Conservation (phyloP, 176 grass and related monocot species). For the Bothriochloa decipiens region DNA sequence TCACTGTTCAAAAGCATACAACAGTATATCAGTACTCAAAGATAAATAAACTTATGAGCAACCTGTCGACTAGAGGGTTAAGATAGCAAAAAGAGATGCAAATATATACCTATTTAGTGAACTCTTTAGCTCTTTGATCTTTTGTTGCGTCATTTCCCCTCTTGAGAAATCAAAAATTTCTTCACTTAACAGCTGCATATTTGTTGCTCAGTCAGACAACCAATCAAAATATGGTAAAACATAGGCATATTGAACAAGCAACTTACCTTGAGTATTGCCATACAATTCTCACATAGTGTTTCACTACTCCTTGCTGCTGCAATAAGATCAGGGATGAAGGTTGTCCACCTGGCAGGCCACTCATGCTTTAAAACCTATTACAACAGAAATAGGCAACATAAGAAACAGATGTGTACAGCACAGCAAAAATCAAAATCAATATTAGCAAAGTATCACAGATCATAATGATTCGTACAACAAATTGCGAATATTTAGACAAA, state of each 20-base stretch:
- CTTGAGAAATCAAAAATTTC: slow-evolving; percentile 98
- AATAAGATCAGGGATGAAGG: slow-evolving; percentile 90
- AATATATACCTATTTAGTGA: slow-evolving; percentile 77
- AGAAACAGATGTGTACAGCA: not conserved
- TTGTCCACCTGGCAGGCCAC: slow-evolving; percentile 89
- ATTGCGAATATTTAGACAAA: not conserved
- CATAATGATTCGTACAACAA: not conserved
- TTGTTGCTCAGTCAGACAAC: slow-evolving; percentile 17
- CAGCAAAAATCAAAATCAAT: slow-evolving; percentile 6
- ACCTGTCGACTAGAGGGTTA: not conserved
- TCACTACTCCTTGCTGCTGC: slow-evolving; percentile 83
- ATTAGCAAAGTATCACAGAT: not conserved
- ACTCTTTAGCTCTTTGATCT: slow-evolving; percentile 95
- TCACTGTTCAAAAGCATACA: slow-evolving; percentile 11
- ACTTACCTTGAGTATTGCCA: slow-evolving; percentile 95
- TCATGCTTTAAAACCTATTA: slow-evolving; percentile 87
- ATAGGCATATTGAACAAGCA: not conserved
- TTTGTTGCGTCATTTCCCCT: slow-evolving; percentile 95
- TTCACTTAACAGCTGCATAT: slow-evolving; percentile 89
- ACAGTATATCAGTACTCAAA: not conserved
- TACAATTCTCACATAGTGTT: slow-evolving; percentile 95
- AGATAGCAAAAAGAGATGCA: not conserved
- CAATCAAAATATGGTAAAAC: slow-evolving; percentile 30
- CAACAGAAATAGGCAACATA: slow-evolving; percentile 2
- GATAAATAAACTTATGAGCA: not conserved